Base-by-base conservation (phyloP, 495 filamentous ascomycete species). In the Aspergillus heteromorphus region DNA sequence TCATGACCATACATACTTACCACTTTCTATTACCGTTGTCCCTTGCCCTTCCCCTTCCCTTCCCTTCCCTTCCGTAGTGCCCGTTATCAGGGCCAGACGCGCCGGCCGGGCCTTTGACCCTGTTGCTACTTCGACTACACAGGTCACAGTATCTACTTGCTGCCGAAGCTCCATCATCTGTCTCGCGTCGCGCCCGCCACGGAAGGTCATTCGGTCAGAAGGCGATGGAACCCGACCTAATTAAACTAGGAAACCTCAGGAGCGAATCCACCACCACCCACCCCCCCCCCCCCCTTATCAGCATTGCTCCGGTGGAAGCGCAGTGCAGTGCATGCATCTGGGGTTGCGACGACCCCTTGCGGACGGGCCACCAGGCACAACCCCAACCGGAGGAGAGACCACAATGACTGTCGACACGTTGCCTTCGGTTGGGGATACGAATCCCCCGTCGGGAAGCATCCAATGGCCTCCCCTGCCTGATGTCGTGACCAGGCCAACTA, bases 261-360 rank as follows among this genome's bases (percentile, higher is more conserved):
- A 27, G 23, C 23, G 23, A 27, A 27, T 27, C 23, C 23, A 27
- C 23, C 23, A 27, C 7, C 23, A 27, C 23, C 23, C n/a, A 9
- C 34, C 34, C 23, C 23, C 3, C 7, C 23, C 3, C 23, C 23
- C n/a, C 34, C 34, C 34, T 38, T 38, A 38, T 38, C 34, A 38
- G 34, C 34, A 38, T 38, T 38, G 34, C 13, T 38, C 34, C 34
- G 34, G n/a, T n/a, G 11, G 11, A 38, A 38, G 34, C 34, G 34
- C n/a, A n/a, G n/a, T n/a, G n/a, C n/a, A n/a, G n/a, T n/a, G n/a
- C 34, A 38, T 45, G 42, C 42, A 23, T 41, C 49, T 38, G 34
- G 34, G 18, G 17, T 51, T 40, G 40, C 13, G 19, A 34, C 16
- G 10, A 17, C 36, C 55, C 55, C 49, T 57, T 57, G 43, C 55